Base-by-base conservation (phyloP, 2,329 filamentous ascomycete genomes). In the Cladophialophora bantiana region DNA sequence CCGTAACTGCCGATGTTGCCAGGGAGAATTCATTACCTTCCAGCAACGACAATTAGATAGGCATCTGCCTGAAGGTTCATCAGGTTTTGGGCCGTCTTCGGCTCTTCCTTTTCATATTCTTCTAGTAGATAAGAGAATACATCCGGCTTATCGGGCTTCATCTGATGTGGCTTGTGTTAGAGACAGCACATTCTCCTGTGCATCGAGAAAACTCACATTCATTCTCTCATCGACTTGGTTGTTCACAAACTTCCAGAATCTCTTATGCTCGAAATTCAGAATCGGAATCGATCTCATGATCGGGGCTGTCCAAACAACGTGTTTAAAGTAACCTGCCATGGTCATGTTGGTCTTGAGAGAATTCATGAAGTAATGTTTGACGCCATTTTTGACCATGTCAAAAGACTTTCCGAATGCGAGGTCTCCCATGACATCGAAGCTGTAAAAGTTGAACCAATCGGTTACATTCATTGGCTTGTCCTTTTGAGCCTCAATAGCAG, bases 61-160 rank as follows among this genome's bases (percentile, higher is more conserved):
- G 40, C 40, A 38, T 61, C 59, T 1, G 40, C 59, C 10, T 61
- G 42, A 34, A 61, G 59, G 36, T 50, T 61, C 59, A 52, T 4
- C 4, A 45, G 9, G 31, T 18, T 15, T 18, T 59, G 56, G 3
- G 35, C 56, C 26, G 56, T 45, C 38, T 48, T 61, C 10, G 42
- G 40, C n/a, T 50, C 40, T 53, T 61, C 18, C 26, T 64, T 32
- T 31, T 50, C 62, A n/a, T 64, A 52, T 9, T 59, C 62, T 15
- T 50, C 55, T 7, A 64, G 54, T 34, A 64, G 52, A 45, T 56
- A 59, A 1, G 62, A 64, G 31, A 64, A 58, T 1, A 64, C 35
- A n/a, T 62, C 59, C n/a, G 59, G 59, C 13, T 48, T 32, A 13
- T 62, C 59, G 1, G 59, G 59, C 7, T 35, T 62, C n/a, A 48